Conservation (phyloP, 139 green algal species). For the Spirogloea muscicola region DNA sequence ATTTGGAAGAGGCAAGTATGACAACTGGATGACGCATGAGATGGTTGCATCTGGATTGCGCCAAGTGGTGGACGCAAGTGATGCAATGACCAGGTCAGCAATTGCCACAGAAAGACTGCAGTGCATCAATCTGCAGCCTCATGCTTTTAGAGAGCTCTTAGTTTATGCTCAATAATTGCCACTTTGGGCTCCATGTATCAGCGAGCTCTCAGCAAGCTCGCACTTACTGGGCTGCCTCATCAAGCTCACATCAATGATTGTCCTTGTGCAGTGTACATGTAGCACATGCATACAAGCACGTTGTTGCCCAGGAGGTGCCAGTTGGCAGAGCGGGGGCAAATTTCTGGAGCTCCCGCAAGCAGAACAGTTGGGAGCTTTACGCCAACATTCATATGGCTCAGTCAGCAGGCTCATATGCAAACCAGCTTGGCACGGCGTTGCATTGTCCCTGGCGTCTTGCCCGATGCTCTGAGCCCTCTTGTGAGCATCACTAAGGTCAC, state of each 20-base stretch:
- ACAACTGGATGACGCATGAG: conserved; percentile 34
- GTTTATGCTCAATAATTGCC: no score
- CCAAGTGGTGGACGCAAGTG: conserved; percentile 16
- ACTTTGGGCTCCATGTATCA: no score
- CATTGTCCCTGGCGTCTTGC: conserved; percentile 21
- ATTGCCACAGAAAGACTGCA: no score
- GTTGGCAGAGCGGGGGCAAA: no score
- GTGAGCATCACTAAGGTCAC: neutral
- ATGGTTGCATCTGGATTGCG: neutral
- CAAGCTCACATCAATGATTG: no score
- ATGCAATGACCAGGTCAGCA: conserved; percentile 12
- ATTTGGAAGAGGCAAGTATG: conserved; percentile 18
- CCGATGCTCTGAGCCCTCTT: neutral
- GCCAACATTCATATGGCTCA: conserved; percentile 23
- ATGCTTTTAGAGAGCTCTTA: no score
- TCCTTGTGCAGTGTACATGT: no score
- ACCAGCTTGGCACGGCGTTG: conserved; percentile 26
- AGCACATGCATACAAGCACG: no score
- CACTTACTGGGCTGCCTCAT: no score
- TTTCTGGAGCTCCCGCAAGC: conserved; percentile 33
- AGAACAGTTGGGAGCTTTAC: conserved; percentile 26
- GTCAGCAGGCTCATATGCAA: conserved; percentile 18
- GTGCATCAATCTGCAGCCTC: no score
- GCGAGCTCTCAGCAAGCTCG: no score
- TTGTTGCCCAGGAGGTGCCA: no score